Percentiles rank a stretch among this genome's conserved stretches.
Evolutionary conservation across 768 basidiomycete species (phyloP).

Genomic region (Tricholoma sp.): DNA sequence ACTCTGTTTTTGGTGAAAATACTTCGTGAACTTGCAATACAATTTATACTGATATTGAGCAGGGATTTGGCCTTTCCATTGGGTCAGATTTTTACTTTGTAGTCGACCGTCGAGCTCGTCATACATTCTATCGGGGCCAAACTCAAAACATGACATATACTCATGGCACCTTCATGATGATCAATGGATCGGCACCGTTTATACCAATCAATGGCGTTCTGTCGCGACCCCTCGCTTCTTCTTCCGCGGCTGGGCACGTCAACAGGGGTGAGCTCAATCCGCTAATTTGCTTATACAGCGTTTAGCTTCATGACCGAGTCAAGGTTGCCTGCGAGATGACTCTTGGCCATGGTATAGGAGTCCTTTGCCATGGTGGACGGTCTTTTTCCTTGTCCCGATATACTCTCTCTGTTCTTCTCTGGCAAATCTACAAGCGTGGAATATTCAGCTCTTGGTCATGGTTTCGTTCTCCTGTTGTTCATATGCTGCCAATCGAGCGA

Average conservation of each 20-base stretch:
- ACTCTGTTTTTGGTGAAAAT: constrained; percentile 66
- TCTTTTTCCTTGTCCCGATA: constrained; percentile 70
- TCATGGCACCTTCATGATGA: constrained; percentile 50
- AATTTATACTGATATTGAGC: background rate
- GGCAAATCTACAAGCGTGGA: constrained; percentile 68
- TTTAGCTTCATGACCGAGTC: constrained; percentile 10
- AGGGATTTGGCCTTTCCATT: constrained; percentile 83
- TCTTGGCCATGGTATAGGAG: constrained; percentile 75
- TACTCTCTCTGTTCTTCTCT: constrained; percentile 73
- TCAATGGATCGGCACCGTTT: constrained; percentile 40
- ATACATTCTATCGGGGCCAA: constrained; percentile 41
- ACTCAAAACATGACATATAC: constrained; percentile 35
- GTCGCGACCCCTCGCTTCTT: background rate
- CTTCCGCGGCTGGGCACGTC: constrained; percentile 27
- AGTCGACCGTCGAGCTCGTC: constrained; percentile 54
- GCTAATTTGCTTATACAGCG: background rate
- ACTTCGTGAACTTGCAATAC: background rate
- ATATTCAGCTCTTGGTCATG: constrained; percentile 72
- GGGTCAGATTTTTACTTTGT: constrained; percentile 79
- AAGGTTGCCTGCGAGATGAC: constrained; percentile 74
- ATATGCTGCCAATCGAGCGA: constrained; percentile 64
- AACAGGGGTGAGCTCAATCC: constrained; percentile 33
- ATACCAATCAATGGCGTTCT: constrained; percentile 38
- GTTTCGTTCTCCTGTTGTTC: constrained; percentile 71
- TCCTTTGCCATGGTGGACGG: constrained; percentile 77